Base-by-base conservation (phyloP, 495 filamentous ascomycete genomes). In the Talaromyces nanjingensis region DNA sequence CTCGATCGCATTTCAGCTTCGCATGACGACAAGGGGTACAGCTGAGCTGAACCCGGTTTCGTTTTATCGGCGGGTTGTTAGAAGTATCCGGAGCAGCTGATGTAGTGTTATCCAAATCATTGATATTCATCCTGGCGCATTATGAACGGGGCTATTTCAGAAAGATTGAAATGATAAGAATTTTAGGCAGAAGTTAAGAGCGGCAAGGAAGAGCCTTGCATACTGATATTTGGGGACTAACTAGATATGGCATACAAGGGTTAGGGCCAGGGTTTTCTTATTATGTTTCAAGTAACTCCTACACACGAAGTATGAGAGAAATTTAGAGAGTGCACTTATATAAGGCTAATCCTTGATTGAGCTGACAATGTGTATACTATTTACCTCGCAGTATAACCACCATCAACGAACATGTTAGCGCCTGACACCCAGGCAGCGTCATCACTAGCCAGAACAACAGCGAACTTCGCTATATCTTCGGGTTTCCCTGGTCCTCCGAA, bases 371-470 rank as follows among this genome's bases (percentile, higher is more conserved):
- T 18, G 8, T 12, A 53, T 22, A 2, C 8, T 53, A 70, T 68
- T 42, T 70, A 76, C 7, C 68, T 65, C 25, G 74, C 76, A 55
- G 70, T 72, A 69, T 80, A 83, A 24, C 82, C 82, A 14, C 83
- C 82, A 71, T 85, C 83, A 12, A 84, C 79, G 1, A 74, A 68
- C 60, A 84, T 54, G n/a, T 69, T 69, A 3, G 75, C 65, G 0
- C 82, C 82, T 8, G 80, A 79, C 2, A 84, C 67, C 72, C 77
- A 81, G 34, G 58, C 69, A 1, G 75, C 77, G 66, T 83, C 81
- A 6, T 81, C 79, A 62, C 77, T 79, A 2, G 80, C 82, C 57
- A 85, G 67, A 18, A 84, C 81, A 24, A 85, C 78, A 11, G 80
- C 81, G 56, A 71, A 73, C 24, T 68, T 74, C 0, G 81, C 81